Evolutionary conservation across 805 yeast species (phyloP).

Genomic region (Cyberlindnera americana): DNA sequence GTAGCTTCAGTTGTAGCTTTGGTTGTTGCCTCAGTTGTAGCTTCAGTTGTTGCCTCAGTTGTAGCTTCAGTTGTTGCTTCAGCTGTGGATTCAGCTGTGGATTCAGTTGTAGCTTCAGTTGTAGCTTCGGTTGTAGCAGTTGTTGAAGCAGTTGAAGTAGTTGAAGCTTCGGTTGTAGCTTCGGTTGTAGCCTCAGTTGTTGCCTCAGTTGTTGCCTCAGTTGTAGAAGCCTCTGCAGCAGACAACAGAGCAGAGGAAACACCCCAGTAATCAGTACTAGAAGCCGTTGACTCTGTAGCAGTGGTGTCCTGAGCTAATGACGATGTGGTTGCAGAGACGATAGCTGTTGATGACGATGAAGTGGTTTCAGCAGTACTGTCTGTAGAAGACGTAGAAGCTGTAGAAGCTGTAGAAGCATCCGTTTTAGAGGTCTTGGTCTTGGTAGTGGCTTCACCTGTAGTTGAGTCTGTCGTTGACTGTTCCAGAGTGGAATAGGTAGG

Average conservation of each 20-base stretch:
- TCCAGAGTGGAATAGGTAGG: conserved; percentile 3
- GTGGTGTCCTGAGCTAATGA: neutral
- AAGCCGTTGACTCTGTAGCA: conserved; percentile 5
- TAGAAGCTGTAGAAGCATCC: neutral
- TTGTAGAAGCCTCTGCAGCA: conserved; percentile 2
- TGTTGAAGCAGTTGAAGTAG: conserved; percentile 1
- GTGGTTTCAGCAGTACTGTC: neutral
- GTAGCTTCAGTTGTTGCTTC: neutral
- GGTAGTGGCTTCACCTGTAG: conserved; percentile 1
- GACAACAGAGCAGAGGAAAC: neutral
- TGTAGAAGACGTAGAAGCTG: neutral
- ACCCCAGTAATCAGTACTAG: conserved; percentile 2
- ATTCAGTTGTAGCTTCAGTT: neutral
- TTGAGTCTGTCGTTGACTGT: neutral
- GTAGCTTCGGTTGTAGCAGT: conserved; percentile 2
- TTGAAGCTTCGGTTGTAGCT: neutral
- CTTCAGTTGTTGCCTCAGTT: conserved; percentile 6
- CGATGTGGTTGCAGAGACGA: no score
- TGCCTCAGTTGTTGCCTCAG: conserved; percentile 1
- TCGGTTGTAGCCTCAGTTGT: neutral
- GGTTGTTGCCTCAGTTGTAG: neutral
- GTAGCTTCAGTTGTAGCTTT: conserved; percentile 1
- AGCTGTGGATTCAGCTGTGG: no score
- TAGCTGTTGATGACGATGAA: neutral
- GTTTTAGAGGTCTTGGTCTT: no score